Evolutionary conservation across 2,329 filamentous ascomycete species (phyloP).

Genomic region (Fusarium sp.): DNA sequence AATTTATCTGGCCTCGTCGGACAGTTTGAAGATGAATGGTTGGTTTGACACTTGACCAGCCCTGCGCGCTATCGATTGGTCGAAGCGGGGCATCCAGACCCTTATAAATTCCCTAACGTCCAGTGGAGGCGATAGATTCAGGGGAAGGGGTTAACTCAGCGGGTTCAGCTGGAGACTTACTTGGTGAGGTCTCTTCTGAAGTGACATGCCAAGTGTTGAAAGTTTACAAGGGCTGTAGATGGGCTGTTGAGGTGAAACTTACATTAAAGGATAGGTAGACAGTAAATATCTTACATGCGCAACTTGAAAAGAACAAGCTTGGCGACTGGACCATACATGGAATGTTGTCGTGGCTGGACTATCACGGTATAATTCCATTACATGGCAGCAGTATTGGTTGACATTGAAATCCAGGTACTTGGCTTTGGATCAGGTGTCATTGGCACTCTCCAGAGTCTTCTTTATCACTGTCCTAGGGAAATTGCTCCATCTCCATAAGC

Average conservation of each 20-base stretch:
- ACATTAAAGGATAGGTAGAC: too few species aligned
- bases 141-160: conserved; percentile 6
- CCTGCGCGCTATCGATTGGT: conserved; percentile 43
- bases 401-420: too few species aligned
- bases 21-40: conserved; percentile 26
- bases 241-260: too few species aligned
- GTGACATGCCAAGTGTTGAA: neutral
- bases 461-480: too few species aligned
- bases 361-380: conserved; percentile 9
- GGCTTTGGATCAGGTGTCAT: neutral
- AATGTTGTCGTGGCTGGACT: neutral
- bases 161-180: neutral
- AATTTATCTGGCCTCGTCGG: conserved; percentile 39
- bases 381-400: neutral
- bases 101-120: conserved; percentile 21
- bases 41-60: conserved; percentile 27
- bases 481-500: too few species aligned
- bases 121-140: conserved; percentile 22
- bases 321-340: too few species aligned
- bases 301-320: too few species aligned
- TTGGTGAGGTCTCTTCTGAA: neutral
- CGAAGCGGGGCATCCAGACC: conserved; percentile 37
- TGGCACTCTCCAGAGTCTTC: too few species aligned
- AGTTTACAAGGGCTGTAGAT: neutral
- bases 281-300: too few species aligned